phyloP scores from a whole-genome alignment of 2,329 filamentous ascomycete species.

The Chrysosporium keratinophilum region DNA sequence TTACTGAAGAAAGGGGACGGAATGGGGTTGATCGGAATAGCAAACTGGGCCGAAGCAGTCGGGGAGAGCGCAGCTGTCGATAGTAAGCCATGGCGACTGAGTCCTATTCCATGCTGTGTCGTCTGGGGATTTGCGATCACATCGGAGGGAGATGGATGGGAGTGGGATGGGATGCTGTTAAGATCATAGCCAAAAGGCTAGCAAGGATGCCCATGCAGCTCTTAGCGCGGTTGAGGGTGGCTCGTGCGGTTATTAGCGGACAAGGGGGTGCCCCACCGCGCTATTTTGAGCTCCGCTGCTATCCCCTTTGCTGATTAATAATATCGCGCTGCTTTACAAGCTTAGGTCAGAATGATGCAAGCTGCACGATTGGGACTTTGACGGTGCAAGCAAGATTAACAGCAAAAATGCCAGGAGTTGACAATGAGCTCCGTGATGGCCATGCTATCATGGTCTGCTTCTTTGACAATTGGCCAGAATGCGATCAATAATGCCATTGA shows the following conservation, averaged over 20 bases:
- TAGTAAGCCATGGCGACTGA: conserved; percentile 18
- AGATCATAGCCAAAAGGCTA: no score
- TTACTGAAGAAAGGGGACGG: conserved; percentile 11
- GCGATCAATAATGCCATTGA: not conserved
- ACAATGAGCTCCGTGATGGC: not conserved
- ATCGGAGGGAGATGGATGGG: not conserved
- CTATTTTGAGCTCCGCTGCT: not conserved
- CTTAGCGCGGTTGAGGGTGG: not conserved
- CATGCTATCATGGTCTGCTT: not conserved
- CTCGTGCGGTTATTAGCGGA: not conserved
- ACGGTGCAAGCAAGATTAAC: not conserved
- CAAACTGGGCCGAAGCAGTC: conserved; percentile 4
- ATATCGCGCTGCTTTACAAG: not conserved
- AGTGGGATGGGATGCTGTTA: not conserved
- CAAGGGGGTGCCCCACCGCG: not conserved
- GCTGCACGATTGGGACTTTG: not conserved
- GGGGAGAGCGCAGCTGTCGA: conserved; percentile 14
- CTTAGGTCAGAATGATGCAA: not conserved
- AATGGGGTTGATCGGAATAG: not conserved
- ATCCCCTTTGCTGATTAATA: not conserved
- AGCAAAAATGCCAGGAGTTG: no score
- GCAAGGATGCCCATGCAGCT: not conserved
- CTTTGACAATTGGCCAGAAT: not conserved
- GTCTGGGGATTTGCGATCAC: not conserved
- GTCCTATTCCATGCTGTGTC: not conserved